These are phyloP conservation scores for Pseudocercospora fuligena DNA, from an alignment of 2,329 filamentous ascomycete species.

Conservation along the genomic window DNA sequence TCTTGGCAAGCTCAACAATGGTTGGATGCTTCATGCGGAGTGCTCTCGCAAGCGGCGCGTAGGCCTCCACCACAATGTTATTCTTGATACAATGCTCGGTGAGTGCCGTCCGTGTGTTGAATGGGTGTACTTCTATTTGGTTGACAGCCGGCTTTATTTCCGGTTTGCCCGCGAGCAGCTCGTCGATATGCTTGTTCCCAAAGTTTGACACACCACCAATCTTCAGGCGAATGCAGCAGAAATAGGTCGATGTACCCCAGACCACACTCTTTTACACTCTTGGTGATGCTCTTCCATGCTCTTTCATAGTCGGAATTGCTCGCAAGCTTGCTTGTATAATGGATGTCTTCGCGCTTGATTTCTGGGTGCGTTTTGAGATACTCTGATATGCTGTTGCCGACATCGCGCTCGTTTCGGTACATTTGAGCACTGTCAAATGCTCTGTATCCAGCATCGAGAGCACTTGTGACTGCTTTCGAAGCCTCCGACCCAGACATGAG, in stretches of 20 bases:
- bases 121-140: conserved; percentile 82
- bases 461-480: conserved; percentile 55
- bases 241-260: conserved; percentile 80
- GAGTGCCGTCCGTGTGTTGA: conserved; percentile 75
- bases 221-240: conserved; percentile 75
- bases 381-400: conserved; percentile 65
- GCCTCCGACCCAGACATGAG: conserved; percentile 69
- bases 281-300: conserved; percentile 68
- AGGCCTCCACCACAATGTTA: conserved; percentile 75
- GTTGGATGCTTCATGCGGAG: conserved; percentile 70
- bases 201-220: conserved; percentile 80
- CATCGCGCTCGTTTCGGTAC: conserved; percentile 73
- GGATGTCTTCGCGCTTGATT: conserved; percentile 70
- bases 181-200: conserved; percentile 73
- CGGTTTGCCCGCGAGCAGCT: conserved; percentile 68
- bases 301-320: conserved; percentile 70
- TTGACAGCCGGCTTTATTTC: conserved; percentile 71
- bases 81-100: conserved; percentile 68
- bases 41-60: conserved; percentile 75
- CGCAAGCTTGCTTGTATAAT: conserved; percentile 80
- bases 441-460: conserved; percentile 52
- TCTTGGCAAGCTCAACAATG: conserved; percentile 65
- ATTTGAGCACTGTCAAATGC: conserved; percentile 66
- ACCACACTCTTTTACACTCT: conserved; percentile 67
- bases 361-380: conserved; percentile 36